These are phyloP conservation scores for Fusarium sp. DNA, from an alignment of 2,329 filamentous ascomycete species.

Conservation along the genomic window DNA sequence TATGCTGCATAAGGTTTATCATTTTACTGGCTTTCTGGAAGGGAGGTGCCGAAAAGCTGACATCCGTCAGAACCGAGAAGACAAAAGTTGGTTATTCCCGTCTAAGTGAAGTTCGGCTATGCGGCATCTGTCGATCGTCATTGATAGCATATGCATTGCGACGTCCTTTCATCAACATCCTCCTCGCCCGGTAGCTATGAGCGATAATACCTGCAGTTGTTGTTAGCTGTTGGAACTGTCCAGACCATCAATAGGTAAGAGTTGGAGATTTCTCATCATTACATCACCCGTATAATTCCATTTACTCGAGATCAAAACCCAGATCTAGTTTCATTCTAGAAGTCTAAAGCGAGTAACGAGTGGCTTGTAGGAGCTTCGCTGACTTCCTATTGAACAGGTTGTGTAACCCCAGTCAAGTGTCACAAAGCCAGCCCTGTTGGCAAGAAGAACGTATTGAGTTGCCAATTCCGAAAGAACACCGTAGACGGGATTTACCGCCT, in stretches of 20 bases:
- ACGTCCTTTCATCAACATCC: neutral
- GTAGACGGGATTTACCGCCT: too few species aligned
- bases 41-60: constrained; percentile 10
- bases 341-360: neutral
- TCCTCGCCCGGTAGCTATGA: neutral
- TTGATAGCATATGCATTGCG: constrained; percentile 2
- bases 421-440: neutral
- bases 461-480: neutral
- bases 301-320: neutral
- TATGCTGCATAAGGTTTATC: constrained; percentile 7
- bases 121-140: constrained; percentile 15
- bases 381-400: neutral
- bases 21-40: neutral
- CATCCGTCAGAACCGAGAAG: constrained; percentile 31
- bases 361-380: neutral
- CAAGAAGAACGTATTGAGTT: neutral
- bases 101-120: constrained; percentile 6
- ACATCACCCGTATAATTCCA: constrained; percentile 1
- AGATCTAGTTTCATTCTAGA: constrained; percentile 5
- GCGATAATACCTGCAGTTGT: neutral
- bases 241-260: neutral
- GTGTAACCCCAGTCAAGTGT: neutral
- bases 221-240: neutral
- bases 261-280: neutral
- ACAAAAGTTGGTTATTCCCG: constrained; percentile 12